Evolutionary conservation across 257 asterid genomes (phyloP), one percentile per base, ranked within the genome.

Genomic region (Linaria vulgaris): DNA sequence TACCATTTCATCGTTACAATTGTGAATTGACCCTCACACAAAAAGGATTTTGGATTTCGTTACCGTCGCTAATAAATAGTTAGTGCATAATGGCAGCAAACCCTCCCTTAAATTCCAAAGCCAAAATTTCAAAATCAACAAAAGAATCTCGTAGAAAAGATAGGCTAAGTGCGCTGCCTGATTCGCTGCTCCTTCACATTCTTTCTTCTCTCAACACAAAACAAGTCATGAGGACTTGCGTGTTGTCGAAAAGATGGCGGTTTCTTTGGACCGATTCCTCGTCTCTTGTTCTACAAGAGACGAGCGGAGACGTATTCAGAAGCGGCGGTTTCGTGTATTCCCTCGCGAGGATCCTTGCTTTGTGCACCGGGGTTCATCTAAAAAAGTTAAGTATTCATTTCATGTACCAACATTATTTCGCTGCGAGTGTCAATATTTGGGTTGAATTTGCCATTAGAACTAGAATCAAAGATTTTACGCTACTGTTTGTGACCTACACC

Each of bases 121-220:
- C 34, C 4, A 27, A 2, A 2, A 3, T 27, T 3, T 2, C 3
- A 6, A 27, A 27, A n/a, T n/a, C n/a, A 6, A 27, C 6, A 6
- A 27, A 27, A n/a, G n/a, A n/a, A n/a, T n/a, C n/a, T n/a, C n/a
- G n/a, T n/a, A n/a, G n/a, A n/a, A n/a, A n/a, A n/a, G 70, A 70
- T 56, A 48, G 70, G 47, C 38, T 62, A 1, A 56, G 65, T 54
- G 64, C 38, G 1, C 23, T 63, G 59, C 70, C 75, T 0, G 75
- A 70, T 63, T 50, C 22, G 1, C 24, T 56, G 11, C 39, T 66
- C 6, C 8, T 66, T 25, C 63, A 30, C n/a, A n/a, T n/a, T n/a
- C n/a, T n/a, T n/a, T n/a, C 31, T 47, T 23, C 31, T 31, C 60
- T 59, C 14, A 8, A 12, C 13, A 24, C 31, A 38, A 9, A 55